phyloP scores from a whole-genome alignment of 2,329 filamentous ascomycete species.

The Aspergillus transmontanensis region DNA sequence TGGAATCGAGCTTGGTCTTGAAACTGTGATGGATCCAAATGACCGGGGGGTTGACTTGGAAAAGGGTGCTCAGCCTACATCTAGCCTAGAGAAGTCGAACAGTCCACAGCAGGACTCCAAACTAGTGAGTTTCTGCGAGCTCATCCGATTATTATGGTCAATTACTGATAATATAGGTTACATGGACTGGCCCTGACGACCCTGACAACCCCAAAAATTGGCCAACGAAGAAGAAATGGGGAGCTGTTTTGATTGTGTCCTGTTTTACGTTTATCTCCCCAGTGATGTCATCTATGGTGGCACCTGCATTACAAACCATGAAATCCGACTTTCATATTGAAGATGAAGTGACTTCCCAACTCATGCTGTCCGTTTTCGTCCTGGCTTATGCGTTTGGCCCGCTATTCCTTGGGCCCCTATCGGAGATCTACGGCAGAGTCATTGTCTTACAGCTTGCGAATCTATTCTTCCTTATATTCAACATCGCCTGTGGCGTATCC shows the following conservation, averaged over 20 bases:
- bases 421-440: constrained; percentile 59
- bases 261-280: constrained; percentile 65
- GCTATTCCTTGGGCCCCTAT: constrained; percentile 55
- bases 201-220: constrained; percentile 57
- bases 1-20: constrained; percentile 19
- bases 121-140: constrained; percentile 23
- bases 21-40: constrained; percentile 28
- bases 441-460: constrained; percentile 58
- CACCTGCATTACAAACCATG: constrained; percentile 55
- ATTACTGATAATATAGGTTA: constrained; percentile 32
- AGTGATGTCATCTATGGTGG: constrained; percentile 64
- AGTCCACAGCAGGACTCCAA: constrained; percentile 27
- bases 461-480: constrained; percentile 60
- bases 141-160: neutral
- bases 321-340: constrained; percentile 57
- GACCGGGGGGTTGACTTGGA: constrained; percentile 33
- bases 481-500: constrained; percentile 61
- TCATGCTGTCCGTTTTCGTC: constrained; percentile 59
- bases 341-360: constrained; percentile 46
- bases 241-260: constrained; percentile 56
- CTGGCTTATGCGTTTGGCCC: constrained; percentile 58
- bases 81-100: constrained; percentile 29
- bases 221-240: constrained; percentile 59
- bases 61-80: constrained; percentile 11
- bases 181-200: constrained; percentile 57